Base-by-base conservation (phyloP, 148 eudicot genomes). In the Chenopodium suecicum region DNA sequence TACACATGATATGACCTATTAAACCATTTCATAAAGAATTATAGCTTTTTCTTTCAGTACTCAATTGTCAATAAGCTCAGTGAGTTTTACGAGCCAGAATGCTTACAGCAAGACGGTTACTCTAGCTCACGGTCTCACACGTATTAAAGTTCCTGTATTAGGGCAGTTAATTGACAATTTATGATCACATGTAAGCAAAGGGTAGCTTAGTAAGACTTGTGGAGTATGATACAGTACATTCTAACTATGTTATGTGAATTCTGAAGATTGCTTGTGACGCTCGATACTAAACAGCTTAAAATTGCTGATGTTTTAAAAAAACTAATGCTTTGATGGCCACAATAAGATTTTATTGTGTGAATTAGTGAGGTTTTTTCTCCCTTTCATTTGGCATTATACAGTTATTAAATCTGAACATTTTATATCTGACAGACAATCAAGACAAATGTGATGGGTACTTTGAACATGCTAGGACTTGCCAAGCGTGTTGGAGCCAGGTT, bases 401-500 rank as follows among this genome's bases (percentile, higher is more conserved):
- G 32, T n/a, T 80, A 37, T 23, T 31, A 70, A 34, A 84, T 27
- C 25, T 48, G 29, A 23, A 63, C 63, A 25, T 78, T 74, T 69
- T 54, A 54, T 71, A 71, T 23, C 54, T 78, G 31, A 71, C 92
- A 95, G 99, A 95, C 99, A 14, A 95, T 95, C 85, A 95, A 95
- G 92, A 95, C 99, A 79, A 95, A 95, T 86, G 99, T 95, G 75
- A 95, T 95, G 86, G 99, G 99, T 65, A 95, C 99, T 47, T 73
- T 95, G 72, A 95, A 95, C 87, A 95, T 95, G 99, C 87, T 95
- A 85, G 99, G 99, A 80, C 98, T 95, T 83, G 98, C 98, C 79
- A 95, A 95, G 89, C 91, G 99, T 76, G 99, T 95, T 34, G 99
- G 99, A 83, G 99, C 99, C 78, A 95, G 99, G 99, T 95, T 78